Conservation (phyloP, 345 rosid species). For the Durio zibethinus region DNA sequence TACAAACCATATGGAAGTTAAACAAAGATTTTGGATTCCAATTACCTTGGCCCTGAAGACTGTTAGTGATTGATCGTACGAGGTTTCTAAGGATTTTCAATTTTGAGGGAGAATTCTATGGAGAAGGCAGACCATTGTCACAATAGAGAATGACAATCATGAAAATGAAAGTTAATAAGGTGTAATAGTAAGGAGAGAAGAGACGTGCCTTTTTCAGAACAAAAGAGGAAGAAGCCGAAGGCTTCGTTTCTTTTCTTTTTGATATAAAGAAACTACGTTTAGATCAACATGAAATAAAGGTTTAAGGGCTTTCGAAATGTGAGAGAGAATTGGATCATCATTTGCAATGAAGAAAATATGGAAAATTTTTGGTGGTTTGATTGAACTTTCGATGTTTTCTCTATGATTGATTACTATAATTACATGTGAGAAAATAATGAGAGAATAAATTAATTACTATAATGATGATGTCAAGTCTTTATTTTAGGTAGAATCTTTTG, state of each 20-base stretch:
- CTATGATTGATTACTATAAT: not conserved
- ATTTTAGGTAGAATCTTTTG: too few relatives aligned
- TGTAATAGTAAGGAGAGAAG: slow-evolving; percentile 70
- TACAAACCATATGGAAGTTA: too few relatives aligned
- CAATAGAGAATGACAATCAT: slow-evolving; percentile 61
- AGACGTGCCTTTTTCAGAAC: slow-evolving; percentile 53
- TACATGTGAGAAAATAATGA: not conserved
- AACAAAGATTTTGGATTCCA: too few relatives aligned
- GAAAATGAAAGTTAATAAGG: slow-evolving; percentile 55
- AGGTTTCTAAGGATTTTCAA: slow-evolving; percentile 76
- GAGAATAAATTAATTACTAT: too few relatives aligned
- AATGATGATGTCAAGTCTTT: too few relatives aligned
- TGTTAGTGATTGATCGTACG: slow-evolving; percentile 47
- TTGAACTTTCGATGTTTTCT: not conserved
- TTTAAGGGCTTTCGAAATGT: not conserved
- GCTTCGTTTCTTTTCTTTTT: slow-evolving; percentile 30
- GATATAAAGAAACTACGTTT: too few relatives aligned
- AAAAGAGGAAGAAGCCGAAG: slow-evolving; percentile 37
- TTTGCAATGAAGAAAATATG: not conserved
- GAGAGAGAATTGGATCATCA: not conserved
- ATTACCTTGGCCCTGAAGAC: slow-evolving; percentile 76
- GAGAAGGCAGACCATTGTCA: slow-evolving; percentile 81
- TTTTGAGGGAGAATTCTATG: slow-evolving; percentile 63
- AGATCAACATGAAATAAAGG: not conserved
- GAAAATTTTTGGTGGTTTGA: not conserved